phyloP scores from a whole-genome alignment of 805 yeast species.

The Monosporozyma aerobia region DNA sequence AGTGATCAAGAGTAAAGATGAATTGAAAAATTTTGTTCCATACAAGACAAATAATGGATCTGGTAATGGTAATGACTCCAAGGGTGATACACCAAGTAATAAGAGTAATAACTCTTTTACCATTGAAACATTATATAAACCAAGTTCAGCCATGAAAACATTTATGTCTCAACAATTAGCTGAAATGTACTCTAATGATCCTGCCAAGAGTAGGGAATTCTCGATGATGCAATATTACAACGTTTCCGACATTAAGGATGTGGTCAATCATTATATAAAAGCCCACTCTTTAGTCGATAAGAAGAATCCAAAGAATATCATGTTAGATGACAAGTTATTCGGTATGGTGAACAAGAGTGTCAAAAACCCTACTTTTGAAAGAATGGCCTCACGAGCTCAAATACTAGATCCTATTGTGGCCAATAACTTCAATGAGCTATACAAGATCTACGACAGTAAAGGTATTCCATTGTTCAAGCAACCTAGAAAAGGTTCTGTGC shows the following conservation, averaged over 20 bases:
- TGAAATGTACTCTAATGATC: constrained; percentile 28
- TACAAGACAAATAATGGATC: constrained; percentile 34
- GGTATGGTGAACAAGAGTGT: constrained; percentile 25
- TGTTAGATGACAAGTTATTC: constrained; percentile 46
- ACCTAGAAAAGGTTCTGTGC: constrained; percentile 56
- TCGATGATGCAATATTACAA: constrained; percentile 38
- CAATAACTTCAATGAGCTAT: constrained; percentile 41
- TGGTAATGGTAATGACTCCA: not conserved
- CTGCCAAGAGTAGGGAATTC: not conserved
- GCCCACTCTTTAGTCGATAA: constrained; percentile 41
- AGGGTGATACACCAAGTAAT: constrained; percentile 1
- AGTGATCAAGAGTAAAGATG: constrained; percentile 39
- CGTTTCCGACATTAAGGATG: constrained; percentile 42
- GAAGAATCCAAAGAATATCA: constrained; percentile 44
- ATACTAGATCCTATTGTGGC: constrained; percentile 36
- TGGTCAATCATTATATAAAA: constrained; percentile 49
- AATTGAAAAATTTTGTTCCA: constrained; percentile 53
- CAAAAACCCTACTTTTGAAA: constrained; percentile 20
- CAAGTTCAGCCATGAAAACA: constrained; percentile 40
- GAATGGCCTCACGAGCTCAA: constrained; percentile 35
- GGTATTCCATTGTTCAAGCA: constrained; percentile 35
- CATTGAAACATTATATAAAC: constrained; percentile 43
- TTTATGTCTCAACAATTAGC: constrained; percentile 32
- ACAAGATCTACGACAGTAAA: constrained; percentile 34
- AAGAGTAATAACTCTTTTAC: not conserved